phyloP scores from a whole-genome alignment of 306 rosid genomes.

The Sesbania bispinosa region DNA sequence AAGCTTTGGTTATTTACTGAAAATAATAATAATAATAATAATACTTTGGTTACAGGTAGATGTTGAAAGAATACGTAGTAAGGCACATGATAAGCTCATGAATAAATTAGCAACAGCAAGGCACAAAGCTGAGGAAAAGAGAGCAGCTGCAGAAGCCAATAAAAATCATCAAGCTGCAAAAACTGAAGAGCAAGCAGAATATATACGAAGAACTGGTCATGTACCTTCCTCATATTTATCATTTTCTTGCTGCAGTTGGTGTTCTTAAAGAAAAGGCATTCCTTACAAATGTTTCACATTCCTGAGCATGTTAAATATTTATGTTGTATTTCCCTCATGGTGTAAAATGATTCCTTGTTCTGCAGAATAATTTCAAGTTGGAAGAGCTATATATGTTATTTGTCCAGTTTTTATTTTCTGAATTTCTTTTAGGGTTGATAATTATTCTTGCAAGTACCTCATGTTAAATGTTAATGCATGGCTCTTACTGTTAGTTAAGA shows the following conservation, averaged over 20 bases:
- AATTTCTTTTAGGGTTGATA: neutral
- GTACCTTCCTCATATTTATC: conserved; percentile 56
- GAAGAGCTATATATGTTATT: neutral
- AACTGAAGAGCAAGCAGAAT: conserved; percentile 75
- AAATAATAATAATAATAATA: neutral
- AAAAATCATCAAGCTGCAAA: conserved; percentile 66
- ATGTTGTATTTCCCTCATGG: conserved; percentile 18
- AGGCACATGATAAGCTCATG: conserved; percentile 74
- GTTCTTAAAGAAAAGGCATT: conserved; percentile 39
- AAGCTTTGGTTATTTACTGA: neutral
- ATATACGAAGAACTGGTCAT: conserved; percentile 78
- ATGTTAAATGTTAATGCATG: too few relatives aligned
- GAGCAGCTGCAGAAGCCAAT: conserved; percentile 77
- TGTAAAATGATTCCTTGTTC: conserved; percentile 13
- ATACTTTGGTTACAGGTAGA: conserved; percentile 62
- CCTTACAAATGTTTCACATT: conserved; percentile 7
- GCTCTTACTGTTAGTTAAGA: too few relatives aligned
- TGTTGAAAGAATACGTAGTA: conserved; percentile 74
- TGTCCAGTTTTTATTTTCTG: neutral
- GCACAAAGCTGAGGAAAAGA: conserved; percentile 87
- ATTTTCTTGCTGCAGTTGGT: conserved; percentile 70
- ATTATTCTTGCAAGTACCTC: neutral
- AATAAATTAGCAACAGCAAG: conserved; percentile 76
- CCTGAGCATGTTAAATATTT: conserved; percentile 5
- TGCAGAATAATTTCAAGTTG: conserved; percentile 28